Base-by-base conservation (phyloP, 768 basidiomycete genomes). In the Auricularia auricula-judae region DNA sequence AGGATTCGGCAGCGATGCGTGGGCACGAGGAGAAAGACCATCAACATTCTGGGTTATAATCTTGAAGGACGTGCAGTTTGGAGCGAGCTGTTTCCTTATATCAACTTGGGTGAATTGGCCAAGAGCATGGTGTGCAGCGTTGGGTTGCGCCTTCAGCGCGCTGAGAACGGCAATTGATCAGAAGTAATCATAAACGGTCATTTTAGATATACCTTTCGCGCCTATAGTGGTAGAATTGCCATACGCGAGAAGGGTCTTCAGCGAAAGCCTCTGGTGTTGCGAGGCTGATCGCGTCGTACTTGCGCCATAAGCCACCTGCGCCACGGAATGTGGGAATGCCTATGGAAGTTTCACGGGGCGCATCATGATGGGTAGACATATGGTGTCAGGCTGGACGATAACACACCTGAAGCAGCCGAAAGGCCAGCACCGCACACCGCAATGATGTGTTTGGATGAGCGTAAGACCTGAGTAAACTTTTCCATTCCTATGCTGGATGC, bases 261-360 rank as follows among this genome's bases (percentile, higher is more conserved):
- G 66, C 58, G 71, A 86, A 87, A 0, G 78, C 81, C 66, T 81
- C 74, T 0, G 82, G 84, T 12, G 82, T 83, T 3, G 84, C 84
- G 8, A 86, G 76, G 53, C 74, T 74, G 64, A 76, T 79, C 0
- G 82, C 80, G 62, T 82, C 74, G 67, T 81, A 80, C 56, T 75
- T 79, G 61, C 80, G 71, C 82, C 83, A 84, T 66, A 82, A 66
- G 11, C 81, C 82, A 21, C 81, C 82, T 16, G 74, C 75, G 11
- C 79, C 82, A 71, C 82, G 73, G 69, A 83, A 85, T 1, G 82
- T 85, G 4, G 81, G 80, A 36, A 73, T 71, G 3, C 71, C 72
- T 73, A 39, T 23, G 58, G 10, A 5, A 42, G 18, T 18, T 12
- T 23, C 21, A 59, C 14, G 12, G 34, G 12, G 11, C 29, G 16